These are phyloP conservation scores for Xylaria sp. DNA, from an alignment of 2,329 filamentous ascomycete genomes.

Conservation along the genomic window DNA sequence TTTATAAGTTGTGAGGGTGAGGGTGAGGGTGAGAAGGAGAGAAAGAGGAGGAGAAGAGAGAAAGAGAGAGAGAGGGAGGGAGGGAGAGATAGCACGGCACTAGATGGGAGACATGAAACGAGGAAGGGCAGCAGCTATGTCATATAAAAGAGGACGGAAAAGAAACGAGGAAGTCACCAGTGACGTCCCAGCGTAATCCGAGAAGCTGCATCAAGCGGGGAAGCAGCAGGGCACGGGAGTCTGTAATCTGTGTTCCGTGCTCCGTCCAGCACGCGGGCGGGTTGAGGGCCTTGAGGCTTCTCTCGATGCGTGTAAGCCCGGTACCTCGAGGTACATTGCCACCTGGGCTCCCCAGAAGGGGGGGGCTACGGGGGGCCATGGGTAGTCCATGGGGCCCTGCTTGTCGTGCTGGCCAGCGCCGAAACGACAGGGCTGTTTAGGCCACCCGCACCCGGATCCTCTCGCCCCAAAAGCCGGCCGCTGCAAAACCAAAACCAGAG, in stretches of 20 bases:
- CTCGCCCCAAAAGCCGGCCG: slow-evolving; percentile 1
- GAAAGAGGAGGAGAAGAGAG: background rate
- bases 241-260: too few species aligned
- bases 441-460: slow-evolving; percentile 15
- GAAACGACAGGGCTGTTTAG: slow-evolving; percentile 15
- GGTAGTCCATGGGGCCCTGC: background rate
- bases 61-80: background rate
- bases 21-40: slow-evolving; percentile 1
- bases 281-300: background rate
- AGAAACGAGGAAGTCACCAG: too few species aligned
- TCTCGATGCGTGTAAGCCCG: background rate
- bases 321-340: background rate
- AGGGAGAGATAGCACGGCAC: background rate
- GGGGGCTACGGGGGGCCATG: background rate
- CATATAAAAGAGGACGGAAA: background rate
- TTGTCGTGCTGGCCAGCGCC: slow-evolving; percentile 8
- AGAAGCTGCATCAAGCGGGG: too few species aligned
- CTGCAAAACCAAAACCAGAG: slow-evolving; percentile 1
- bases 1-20: background rate
- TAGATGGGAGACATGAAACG: background rate
- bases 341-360: background rate
- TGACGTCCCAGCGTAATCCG: too few species aligned
- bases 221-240: too few species aligned
- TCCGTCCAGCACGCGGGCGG: too few species aligned
- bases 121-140: too few species aligned